Evolutionary conservation across 2,329 filamentous ascomycete species (phyloP).

Genomic region (Fusarium acutatum): DNA sequence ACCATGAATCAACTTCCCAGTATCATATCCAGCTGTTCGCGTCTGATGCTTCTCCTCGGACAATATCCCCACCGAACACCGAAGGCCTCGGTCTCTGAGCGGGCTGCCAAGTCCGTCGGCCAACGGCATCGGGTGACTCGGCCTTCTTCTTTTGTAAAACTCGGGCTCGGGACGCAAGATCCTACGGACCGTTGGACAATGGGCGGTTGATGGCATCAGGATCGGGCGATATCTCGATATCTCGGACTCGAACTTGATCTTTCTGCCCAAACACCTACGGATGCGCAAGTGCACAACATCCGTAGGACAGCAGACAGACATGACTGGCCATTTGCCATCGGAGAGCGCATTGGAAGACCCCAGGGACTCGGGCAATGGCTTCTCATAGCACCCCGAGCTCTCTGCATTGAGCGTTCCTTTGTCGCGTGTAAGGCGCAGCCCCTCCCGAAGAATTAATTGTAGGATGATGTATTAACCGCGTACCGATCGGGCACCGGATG

Average conservation of each 20-base stretch:
- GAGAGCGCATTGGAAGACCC: background rate
- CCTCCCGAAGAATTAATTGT: background rate
- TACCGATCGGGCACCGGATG: background rate
- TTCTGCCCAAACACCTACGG: background rate
- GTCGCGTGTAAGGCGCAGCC: background rate
- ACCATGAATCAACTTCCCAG: accelerated
- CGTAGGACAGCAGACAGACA: background rate
- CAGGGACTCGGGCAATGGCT: background rate
- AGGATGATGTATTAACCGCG: accelerated
- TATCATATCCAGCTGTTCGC: background rate
- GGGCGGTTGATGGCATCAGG: background rate
- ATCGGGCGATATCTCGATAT: background rate
- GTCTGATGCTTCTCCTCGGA: background rate
- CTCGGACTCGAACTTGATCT: background rate
- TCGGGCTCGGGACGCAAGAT: background rate
- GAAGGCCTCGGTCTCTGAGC: background rate
- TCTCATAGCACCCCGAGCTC: background rate
- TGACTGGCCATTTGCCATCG: background rate
- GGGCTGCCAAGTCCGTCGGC: background rate
- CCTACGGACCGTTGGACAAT: background rate
- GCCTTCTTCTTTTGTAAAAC: background rate
- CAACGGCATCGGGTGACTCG: background rate
- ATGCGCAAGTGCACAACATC: background rate
- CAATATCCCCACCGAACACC: background rate
- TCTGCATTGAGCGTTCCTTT: background rate